phyloP scores from a whole-genome alignment of 1,284 basidiomycete genomes.

The Ustilago hordei region DNA sequence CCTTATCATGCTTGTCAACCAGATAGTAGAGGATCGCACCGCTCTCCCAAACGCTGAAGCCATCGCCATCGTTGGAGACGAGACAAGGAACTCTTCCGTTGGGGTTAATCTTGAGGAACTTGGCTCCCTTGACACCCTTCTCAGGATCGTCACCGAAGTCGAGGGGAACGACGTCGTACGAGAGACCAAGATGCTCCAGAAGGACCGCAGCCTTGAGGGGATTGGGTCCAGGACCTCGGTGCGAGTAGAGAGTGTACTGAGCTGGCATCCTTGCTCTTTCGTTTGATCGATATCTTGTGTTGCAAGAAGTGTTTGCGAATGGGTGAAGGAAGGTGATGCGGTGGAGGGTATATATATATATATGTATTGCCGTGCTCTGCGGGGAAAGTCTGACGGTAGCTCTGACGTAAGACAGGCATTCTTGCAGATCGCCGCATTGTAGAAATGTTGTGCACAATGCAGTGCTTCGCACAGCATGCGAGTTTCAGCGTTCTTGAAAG shows the following conservation, averaged over 20 bases:
- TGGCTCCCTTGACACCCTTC: slow-evolving; percentile 61
- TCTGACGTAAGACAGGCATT: not conserved
- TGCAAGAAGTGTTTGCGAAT: too few relatives aligned
- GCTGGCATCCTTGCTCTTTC: slow-evolving; percentile 19
- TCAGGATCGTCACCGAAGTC: slow-evolving; percentile 59
- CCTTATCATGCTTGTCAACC: slow-evolving; percentile 59
- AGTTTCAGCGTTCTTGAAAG: slow-evolving; percentile 5
- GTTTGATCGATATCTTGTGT: not conserved
- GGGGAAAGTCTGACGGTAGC: not conserved
- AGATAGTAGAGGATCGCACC: slow-evolving; percentile 63
- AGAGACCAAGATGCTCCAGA: slow-evolving; percentile 60
- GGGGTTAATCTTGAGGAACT: slow-evolving; percentile 58
- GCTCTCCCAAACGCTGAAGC: slow-evolving; percentile 58
- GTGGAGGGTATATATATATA: not conserved
- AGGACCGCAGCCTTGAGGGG: slow-evolving; percentile 61
- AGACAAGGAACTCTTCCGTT: slow-evolving; percentile 63
- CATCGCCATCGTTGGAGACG: slow-evolving; percentile 59
- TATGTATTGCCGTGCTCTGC: not conserved
- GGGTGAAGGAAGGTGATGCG: not conserved
- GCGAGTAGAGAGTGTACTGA: slow-evolving; percentile 63
- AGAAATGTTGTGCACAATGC: not conserved
- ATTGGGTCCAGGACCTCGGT: slow-evolving; percentile 60
- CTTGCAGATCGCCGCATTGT: not conserved
- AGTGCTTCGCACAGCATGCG: not conserved
- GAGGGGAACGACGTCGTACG: slow-evolving; percentile 56